Evolutionary conservation across 169 alveolate species (phyloP), one percentile per base, ranked within the genome.

Genomic region (Eimeria falciformis): DNA sequence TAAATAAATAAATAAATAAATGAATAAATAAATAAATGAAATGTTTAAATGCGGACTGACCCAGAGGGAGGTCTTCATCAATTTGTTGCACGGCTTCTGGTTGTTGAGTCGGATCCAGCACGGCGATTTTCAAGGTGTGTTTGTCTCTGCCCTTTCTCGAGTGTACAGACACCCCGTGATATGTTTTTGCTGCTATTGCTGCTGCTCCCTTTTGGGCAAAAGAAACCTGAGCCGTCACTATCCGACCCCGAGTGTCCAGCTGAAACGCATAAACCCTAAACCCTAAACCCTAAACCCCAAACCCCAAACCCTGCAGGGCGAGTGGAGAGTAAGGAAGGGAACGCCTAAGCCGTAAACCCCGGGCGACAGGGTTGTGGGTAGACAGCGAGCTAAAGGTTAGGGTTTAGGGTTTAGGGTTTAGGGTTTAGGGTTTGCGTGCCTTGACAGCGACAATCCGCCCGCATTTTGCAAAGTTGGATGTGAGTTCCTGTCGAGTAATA

Each of bases 221-320:
- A 7, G 62, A 50, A 7, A 50, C 62, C 14, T 50, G n/a, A 11
- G 62, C 62, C 62, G 62, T 50, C n/a, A 7, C 62, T 14, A 14
- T 50, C n/a, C 62, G 62, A 14, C 62, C 62, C 62, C 62, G 62
- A 7, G 62, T 14, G 14, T 50, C 62, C 62, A 50, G n/a, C 62
- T 50, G 14, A 7, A n/a, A n/a, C n/a, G n/a, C n/a, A n/a, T n/a
- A n/a, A n/a, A n/a, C n/a, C n/a, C n/a, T n/a, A n/a, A 50, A 50
- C 62, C 62, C n/a, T 14, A 58, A 58, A 58, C 18, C 71, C 71
- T 58, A 58, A 58, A 58, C 71, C 71, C 71, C 25, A 58, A 58
- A n/a, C 71, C 71, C 71, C 25, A 14, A 58, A 50, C 58, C 58
- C 58, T 50, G 14, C 7, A 50, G 21, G 7, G 21, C 14, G 14